These are phyloP conservation scores for Tetracladium maxilliforme DNA, from an alignment of 2,329 filamentous ascomycete species.

Conservation along the genomic window DNA sequence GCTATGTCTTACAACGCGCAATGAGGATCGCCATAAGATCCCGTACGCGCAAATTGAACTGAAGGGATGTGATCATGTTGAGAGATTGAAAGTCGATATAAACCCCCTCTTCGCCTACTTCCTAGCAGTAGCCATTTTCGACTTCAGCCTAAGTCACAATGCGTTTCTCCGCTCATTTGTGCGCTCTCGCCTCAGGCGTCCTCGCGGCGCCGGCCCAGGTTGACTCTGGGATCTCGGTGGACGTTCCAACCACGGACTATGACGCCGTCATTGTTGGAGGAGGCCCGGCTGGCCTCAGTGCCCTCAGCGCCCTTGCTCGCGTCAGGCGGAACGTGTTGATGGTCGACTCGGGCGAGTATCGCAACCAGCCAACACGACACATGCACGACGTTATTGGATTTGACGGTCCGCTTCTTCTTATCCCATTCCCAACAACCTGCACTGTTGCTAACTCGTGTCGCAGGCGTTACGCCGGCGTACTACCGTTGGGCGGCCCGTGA, in stretches of 20 bases:
- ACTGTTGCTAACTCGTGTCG: too few species aligned
- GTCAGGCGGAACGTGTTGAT: slow-evolving; percentile 20
- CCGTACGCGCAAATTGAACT: too few species aligned
- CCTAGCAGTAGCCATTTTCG: too few species aligned
- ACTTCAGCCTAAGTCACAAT: too few species aligned
- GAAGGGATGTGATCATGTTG: too few species aligned
- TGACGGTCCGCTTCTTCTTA: slow-evolving; percentile 8
- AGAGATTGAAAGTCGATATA: too few species aligned
- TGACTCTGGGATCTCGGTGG: too few species aligned
- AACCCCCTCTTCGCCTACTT: too few species aligned
- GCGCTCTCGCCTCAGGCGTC: slow-evolving; percentile 2
- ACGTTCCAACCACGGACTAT: slow-evolving; percentile 1
- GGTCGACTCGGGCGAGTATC: slow-evolving; percentile 24
- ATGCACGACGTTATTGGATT: slow-evolving; percentile 28
- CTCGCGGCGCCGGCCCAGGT: slow-evolving; percentile 1
- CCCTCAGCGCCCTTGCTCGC: slow-evolving; percentile 20
- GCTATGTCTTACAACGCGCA: slow-evolving; percentile 1
- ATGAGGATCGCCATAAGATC: neutral
- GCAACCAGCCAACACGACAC: slow-evolving; percentile 22
- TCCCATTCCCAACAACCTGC: slow-evolving; percentile 13
- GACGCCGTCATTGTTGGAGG: slow-evolving; percentile 22
- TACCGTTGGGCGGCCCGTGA: slow-evolving; percentile 17
- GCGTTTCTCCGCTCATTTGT: slow-evolving; percentile 1
- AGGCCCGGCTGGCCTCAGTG: slow-evolving; percentile 26
- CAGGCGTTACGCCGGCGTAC: too few species aligned